Evolutionary conservation across 176 grass and related monocot genomes (phyloP).

Genomic region (Zoysia pacifica): DNA sequence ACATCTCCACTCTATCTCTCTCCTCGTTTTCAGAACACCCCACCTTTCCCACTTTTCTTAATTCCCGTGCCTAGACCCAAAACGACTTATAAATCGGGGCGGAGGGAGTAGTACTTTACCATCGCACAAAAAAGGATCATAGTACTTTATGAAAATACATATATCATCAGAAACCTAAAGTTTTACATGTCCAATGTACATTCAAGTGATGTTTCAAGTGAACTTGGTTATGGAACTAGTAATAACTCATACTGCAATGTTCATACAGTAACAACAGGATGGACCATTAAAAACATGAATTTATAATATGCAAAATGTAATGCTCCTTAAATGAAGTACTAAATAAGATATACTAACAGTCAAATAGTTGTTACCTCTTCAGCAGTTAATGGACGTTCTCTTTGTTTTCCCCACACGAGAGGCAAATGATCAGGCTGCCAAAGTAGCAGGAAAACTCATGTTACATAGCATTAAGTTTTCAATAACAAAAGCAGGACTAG

Average conservation of each 20-base stretch:
- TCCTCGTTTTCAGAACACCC: too few species aligned
- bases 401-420: constrained; percentile 94
- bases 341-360: constrained; percentile 21
- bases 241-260: constrained; percentile 20
- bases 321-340: constrained; percentile 25
- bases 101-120: too few species aligned
- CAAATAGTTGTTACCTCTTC: constrained; percentile 64
- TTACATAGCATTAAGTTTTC: constrained; percentile 35
- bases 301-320: constrained; percentile 17
- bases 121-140: background rate
- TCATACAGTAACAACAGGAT: constrained; percentile 21
- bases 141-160: constrained; percentile 23
- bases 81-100: too few species aligned
- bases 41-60: too few species aligned
- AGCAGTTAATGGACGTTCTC: constrained; percentile 59
- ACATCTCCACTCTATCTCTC: too few species aligned
- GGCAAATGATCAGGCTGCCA: constrained; percentile 79
- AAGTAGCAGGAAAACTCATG: constrained; percentile 38
- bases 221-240: constrained; percentile 27
- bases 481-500: constrained; percentile 16
- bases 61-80: too few species aligned
- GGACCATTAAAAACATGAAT: background rate
- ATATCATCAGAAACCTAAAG: constrained; percentile 16
- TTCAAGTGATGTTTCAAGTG: constrained; percentile 12
- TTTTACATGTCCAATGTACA: constrained; percentile 12